These are phyloP conservation scores for Fusarium agapanthi DNA, from an alignment of 2,329 filamentous ascomycete species.

Conservation along the genomic window DNA sequence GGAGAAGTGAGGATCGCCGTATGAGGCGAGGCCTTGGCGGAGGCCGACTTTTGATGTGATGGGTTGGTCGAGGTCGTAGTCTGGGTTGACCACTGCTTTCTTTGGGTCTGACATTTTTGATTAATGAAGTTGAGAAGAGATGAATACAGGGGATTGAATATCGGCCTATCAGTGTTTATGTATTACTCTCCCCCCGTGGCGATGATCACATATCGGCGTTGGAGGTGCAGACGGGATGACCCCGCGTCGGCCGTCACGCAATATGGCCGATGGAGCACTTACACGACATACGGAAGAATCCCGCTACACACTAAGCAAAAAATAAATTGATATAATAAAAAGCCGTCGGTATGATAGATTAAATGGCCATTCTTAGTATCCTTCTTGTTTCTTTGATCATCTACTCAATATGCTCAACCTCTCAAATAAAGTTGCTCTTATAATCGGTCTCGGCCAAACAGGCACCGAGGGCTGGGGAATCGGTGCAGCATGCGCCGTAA, in stretches of 20 bases:
- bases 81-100: conserved; percentile 47
- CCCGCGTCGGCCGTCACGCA: conserved; percentile 33
- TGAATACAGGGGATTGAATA: background rate
- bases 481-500: conserved; percentile 58
- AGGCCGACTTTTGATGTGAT: conserved; percentile 63
- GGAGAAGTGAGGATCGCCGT: conserved; percentile 79
- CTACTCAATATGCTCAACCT: conserved; percentile 48
- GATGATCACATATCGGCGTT: conserved; percentile 10
- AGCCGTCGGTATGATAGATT: rapidly evolving
- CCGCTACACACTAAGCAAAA: background rate
- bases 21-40: conserved; percentile 71
- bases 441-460: conserved; percentile 57
- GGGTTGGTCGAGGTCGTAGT: conserved; percentile 68
- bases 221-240: conserved; percentile 23
- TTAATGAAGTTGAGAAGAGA: background rate
- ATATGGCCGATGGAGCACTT: conserved; percentile 26
- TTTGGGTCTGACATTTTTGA: conserved; percentile 26
- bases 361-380: rapidly evolving
- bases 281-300: background rate
- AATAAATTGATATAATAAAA: background rate
- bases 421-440: conserved; percentile 54
- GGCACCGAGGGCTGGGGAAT: conserved; percentile 59
- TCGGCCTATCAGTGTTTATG: conserved; percentile 36
- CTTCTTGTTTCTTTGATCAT: rapidly evolving
- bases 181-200: conserved; percentile 29